phyloP scores from a whole-genome alignment of 169 alveolate species.

The Plasmodium vinckei region DNA sequence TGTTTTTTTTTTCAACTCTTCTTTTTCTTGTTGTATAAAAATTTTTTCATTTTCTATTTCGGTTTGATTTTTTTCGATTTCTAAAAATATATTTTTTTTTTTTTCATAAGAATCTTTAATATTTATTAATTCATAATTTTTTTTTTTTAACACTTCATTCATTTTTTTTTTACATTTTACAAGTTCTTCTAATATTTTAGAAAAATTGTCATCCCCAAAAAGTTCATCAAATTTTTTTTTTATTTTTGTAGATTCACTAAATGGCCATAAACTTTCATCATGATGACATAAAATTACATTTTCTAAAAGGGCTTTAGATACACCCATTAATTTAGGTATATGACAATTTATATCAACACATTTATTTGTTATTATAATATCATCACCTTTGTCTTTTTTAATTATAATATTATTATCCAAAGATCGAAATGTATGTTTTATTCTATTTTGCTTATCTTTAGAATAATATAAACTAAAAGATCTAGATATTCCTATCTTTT shows the following conservation, averaged over 20 bases:
- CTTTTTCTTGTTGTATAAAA: conserved; percentile 50
- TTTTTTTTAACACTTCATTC: conserved; percentile 47
- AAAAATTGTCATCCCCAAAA: conserved; percentile 89
- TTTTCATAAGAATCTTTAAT: conserved; percentile 23
- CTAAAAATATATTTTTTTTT: conserved; percentile 21
- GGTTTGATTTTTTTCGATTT: conserved; percentile 55
- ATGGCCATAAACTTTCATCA: conserved; percentile 98
- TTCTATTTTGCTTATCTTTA: conserved; percentile 79
- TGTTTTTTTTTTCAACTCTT: conserved; percentile 23
- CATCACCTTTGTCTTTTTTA: conserved; percentile 69
- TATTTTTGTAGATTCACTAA: conserved; percentile 93
- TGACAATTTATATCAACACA: conserved; percentile 93
- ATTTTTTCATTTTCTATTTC: conserved; percentile 55
- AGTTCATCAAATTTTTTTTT: conserved; percentile 97
- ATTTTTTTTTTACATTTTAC: conserved; percentile 65
- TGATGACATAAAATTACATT: conserved; percentile 98
- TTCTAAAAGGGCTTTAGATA: conserved; percentile 94
- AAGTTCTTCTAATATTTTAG: conserved; percentile 78
- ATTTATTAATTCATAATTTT: conserved; percentile 60
- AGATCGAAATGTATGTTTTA: conserved; percentile 84
- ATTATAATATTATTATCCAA: conserved; percentile 33
- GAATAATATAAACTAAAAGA: conserved; percentile 87
- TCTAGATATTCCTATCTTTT: conserved; percentile 83
- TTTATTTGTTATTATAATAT: conserved; percentile 81
- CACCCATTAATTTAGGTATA: conserved; percentile 95